Base-by-base conservation (phyloP, 2,329 filamentous ascomycete genomes). In the Fusarium sp. region DNA sequence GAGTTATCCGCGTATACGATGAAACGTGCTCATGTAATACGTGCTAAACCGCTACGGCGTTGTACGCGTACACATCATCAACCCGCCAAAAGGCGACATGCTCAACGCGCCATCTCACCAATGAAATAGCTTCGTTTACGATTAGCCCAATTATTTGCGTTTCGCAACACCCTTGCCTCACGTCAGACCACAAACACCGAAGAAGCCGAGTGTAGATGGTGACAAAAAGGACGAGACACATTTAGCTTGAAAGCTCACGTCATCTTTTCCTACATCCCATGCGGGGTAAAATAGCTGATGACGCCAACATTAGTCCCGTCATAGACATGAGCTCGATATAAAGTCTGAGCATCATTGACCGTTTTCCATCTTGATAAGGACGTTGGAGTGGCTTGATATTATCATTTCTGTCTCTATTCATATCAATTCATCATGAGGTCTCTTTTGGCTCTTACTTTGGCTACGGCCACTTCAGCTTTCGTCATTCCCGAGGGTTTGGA, bases 391-490 rank as follows among this genome's bases (percentile, higher is more conserved):
- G 52, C 52, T 46, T 46, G n/a, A 27, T 37, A 15, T 27, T 37
- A 6, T 33, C 12, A 35, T 37, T 14, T 21, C 19, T 16, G 9
- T 7, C 23, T 18, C 14, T 1, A 31, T 2, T 19, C n/a, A 46
- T n/a, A 16, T 52, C 4, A 21, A 38, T 21, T 39, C 49, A 67
- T 25, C 4, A 77, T 77, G 75, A 77, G 62, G 55, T 71, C 74
- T 46, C 38, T 72, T 51, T 4, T 67, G 21, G 45, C 69, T 15
- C 62, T 76, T 16, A 66, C 74, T 10, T n/a, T 75, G 41, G 69
- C 72, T 27, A 61, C 75, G 55, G 73, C 75, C 55, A 66, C 69
- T 3, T 74, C 75, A 31, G 75, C 75, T 4, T 45, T 77, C 5
- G 71, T 73, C 38, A 66, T 77, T 4, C 69, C 69, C 10, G 68